These are phyloP conservation scores for Fraxinus anomala DNA, from an alignment of 257 asterid species.

Conservation along the genomic window DNA sequence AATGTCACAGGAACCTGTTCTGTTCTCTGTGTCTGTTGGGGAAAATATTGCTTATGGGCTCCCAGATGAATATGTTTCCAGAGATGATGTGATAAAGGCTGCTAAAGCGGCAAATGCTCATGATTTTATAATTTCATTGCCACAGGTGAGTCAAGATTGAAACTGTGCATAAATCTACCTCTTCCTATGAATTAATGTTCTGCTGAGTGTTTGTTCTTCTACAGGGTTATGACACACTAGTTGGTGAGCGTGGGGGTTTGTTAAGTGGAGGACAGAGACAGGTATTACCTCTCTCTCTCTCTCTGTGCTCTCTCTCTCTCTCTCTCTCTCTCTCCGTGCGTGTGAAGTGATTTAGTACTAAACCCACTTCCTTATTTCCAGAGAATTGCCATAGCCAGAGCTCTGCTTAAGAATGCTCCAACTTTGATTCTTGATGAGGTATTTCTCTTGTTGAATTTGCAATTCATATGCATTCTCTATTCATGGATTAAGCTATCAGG, in stretches of 20 bases:
- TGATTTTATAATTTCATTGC: slow-evolving; percentile 85
- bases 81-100: slow-evolving; percentile 85
- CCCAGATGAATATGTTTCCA: slow-evolving; percentile 87
- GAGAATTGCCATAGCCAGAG: slow-evolving; percentile 98
- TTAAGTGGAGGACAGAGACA: slow-evolving; percentile 98
- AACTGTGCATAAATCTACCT: slow-evolving; percentile 13
- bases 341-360: slow-evolving; percentile 5
- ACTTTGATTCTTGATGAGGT: slow-evolving; percentile 96
- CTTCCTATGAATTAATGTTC: slow-evolving; percentile 18
- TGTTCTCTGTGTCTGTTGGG: slow-evolving; percentile 88
- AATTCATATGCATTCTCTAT: slow-evolving; percentile 6
- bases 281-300: slow-evolving; percentile 45
- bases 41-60: slow-evolving; percentile 97
- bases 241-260: slow-evolving; percentile 97
- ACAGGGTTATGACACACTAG: slow-evolving; percentile 91
- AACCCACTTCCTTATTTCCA: slow-evolving; percentile 39
- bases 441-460: slow-evolving; percentile 13
- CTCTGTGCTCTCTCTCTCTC: no score
- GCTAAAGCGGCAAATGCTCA: slow-evolving; percentile 99
- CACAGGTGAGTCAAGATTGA: slow-evolving; percentile 61
- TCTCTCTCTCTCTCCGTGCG: no score
- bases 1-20: slow-evolving; percentile 79
- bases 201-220: slow-evolving; percentile 24
- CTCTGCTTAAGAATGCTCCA: slow-evolving; percentile 96
- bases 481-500: not conserved